Evolutionary conservation across 768 basidiomycete genomes (phyloP).

Genomic region (Chalciporus chontae): DNA sequence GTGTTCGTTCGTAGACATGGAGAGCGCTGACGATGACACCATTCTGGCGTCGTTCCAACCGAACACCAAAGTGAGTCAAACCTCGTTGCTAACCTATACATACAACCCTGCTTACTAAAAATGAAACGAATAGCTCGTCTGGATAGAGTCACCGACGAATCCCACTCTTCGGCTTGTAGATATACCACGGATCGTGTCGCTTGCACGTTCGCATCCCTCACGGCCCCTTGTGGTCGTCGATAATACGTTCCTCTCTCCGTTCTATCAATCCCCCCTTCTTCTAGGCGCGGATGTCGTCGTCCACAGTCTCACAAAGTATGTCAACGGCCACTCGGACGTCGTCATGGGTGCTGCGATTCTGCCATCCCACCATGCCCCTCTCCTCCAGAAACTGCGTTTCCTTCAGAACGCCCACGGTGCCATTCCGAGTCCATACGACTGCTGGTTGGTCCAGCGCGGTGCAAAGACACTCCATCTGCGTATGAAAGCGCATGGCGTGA

Average conservation of each 20-base stretch:
- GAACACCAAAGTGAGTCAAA: constrained; percentile 71
- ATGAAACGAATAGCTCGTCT: constrained; percentile 61
- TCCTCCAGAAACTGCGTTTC: constrained; percentile 67
- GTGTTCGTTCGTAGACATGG: constrained; percentile 79
- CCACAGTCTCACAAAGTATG: constrained; percentile 85
- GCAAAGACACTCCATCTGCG: constrained; percentile 89
- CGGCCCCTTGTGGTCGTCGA: constrained; percentile 84
- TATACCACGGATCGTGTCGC: constrained; percentile 62
- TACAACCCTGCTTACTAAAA: no score
- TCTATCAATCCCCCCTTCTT: constrained; percentile 83
- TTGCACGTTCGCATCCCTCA: constrained; percentile 61
- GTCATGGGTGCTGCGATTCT: constrained; percentile 84
- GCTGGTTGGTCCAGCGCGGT: constrained; percentile 86
- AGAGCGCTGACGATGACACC: constrained; percentile 59
- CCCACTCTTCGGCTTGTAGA: constrained; percentile 87
- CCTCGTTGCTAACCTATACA: neutral
- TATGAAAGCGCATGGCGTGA: constrained; percentile 82
- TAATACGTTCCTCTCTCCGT: constrained; percentile 93
- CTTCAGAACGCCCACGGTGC: constrained; percentile 88
- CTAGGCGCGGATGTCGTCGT: constrained; percentile 83
- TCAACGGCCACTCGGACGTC: constrained; percentile 93
- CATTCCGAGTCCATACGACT: constrained; percentile 82
- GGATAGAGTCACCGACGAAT: constrained; percentile 96
- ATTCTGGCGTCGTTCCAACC: constrained; percentile 61
- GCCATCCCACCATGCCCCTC: constrained; percentile 46